Evolutionary conservation across 257 asterid species (phyloP).

Genomic region (Eucommia ulmoides): DNA sequence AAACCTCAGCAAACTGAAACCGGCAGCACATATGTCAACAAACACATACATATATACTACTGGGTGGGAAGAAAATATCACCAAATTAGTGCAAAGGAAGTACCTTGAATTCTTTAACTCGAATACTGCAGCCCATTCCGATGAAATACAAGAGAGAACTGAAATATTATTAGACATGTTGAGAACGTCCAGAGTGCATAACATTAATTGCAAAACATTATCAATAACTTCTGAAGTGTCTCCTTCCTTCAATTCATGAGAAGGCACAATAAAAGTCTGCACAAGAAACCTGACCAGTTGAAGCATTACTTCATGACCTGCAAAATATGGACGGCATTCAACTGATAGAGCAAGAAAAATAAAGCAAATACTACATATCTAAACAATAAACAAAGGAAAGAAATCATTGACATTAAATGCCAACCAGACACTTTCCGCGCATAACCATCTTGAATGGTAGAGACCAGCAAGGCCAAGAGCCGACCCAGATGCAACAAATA

Average conservation of each 20-base stretch:
- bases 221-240: conserved; percentile 30
- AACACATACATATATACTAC: conserved; percentile 10
- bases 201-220: conserved; percentile 44
- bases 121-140: conserved; percentile 57
- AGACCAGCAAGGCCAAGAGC: conserved; percentile 52
- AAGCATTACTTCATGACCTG: conserved; percentile 50
- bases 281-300: conserved; percentile 42
- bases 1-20: conserved; percentile 55
- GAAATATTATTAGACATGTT: conserved; percentile 27
- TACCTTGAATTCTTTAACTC: conserved; percentile 55
- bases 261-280: conserved; percentile 33
- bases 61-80: conserved; percentile 4
- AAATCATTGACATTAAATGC: conserved; percentile 5
- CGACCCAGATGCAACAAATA: conserved; percentile 33
- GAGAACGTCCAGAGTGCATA: conserved; percentile 57
- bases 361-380: not conserved
- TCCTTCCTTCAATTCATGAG: conserved; percentile 25
- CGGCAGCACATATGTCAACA: conserved; percentile 1
- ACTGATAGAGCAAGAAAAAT: conserved; percentile 4
- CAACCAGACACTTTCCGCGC: conserved; percentile 52
- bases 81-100: conserved; percentile 13
- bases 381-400: not conserved
- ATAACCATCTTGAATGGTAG: conserved; percentile 37
- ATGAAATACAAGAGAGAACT: conserved; percentile 24
- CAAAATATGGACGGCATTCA: conserved; percentile 5